Evolutionary conservation across 768 basidiomycete species (phyloP), one percentile per base, ranked within the genome.

Genomic region (Ramaria sp.): DNA sequence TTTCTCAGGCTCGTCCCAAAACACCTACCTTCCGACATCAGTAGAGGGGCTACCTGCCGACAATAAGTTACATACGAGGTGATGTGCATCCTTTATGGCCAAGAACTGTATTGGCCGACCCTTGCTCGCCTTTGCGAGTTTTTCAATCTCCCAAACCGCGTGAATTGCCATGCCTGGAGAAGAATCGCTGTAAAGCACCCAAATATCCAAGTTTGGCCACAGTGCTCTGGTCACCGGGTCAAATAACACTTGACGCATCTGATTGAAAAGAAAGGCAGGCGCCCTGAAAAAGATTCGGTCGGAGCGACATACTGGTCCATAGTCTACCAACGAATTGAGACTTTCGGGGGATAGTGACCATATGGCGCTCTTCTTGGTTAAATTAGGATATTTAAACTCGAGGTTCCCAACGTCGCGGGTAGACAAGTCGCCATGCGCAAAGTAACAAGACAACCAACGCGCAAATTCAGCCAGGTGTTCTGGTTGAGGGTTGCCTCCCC

Each of bases 361-460:
- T 20, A 42, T 30, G n/a, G 31, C 46, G 9, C 30, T n/a, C 45
- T n/a, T n/a, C 17, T 20, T 27, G 19, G n/a, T 15, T 13, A 13
- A 68, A 9, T n/a, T n/a, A n/a, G n/a, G n/a, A n/a, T n/a, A n/a
- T 20, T 68, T 62, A 57, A 63, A 66, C 1, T 57, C 54, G 12
- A 72, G 67, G 0, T 56, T 31, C 56, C 65, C 61, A 2, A 60
- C 56, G 57, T 63, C 2, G n/a, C 62, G 62, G 15, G 63, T 60
- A 2, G 63, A 50, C 27, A 70, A 52, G 49, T 70, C 65, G 46
- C 62, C 61, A 49, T 73, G 70, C n/a, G 70, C 59, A 60, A 68
- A 72, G 59, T 72, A 73, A 1, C 61, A 49, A 0, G 67, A 69
- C 17, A 68, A 39, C 68, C 70, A 71, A 39, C 66, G 66, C 12